Percentiles rank a stretch among this genome's conserved stretches.
These are phyloP conservation scores for Colletotrichum tofieldiae DNA, from an alignment of 2,329 filamentous ascomycete species.

Conservation along the genomic window DNA sequence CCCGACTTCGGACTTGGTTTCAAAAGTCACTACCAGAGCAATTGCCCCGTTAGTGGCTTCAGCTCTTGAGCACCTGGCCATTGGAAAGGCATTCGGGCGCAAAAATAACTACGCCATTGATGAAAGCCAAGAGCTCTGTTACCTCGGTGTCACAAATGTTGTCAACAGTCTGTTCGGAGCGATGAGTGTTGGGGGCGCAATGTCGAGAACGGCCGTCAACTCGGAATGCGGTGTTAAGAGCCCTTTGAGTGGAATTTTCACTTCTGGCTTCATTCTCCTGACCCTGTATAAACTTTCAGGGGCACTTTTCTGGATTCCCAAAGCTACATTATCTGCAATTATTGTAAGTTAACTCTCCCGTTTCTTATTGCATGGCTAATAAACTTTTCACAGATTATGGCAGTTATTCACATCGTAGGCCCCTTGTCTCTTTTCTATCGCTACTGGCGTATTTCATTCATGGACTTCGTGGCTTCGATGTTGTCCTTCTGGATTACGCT, in stretches of 20 bases:
- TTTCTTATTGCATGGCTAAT: constrained; percentile 10
- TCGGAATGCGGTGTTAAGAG: constrained; percentile 75
- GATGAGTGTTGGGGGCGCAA: constrained; percentile 76
- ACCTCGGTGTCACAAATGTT: constrained; percentile 74
- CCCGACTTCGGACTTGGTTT: constrained; percentile 17
- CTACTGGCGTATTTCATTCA: constrained; percentile 76
- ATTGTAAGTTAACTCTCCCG: constrained; percentile 60
- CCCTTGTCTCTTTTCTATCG: constrained; percentile 72
- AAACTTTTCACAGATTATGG: constrained; percentile 64
- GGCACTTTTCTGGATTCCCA: constrained; percentile 78
- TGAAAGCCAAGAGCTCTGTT: constrained; percentile 76
- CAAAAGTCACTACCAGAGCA: constrained; percentile 67
- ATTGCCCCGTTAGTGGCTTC: constrained; percentile 75
- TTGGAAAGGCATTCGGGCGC: constrained; percentile 75
- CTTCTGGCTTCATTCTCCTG: constrained; percentile 73
- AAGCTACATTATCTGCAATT: constrained; percentile 75
- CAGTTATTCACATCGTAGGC: constrained; percentile 74
- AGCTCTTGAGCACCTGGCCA: constrained; percentile 75
- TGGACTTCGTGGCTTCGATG: constrained; percentile 76
- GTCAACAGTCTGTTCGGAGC: constrained; percentile 76
- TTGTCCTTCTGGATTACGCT: constrained; percentile 76
- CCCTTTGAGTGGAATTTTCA: constrained; percentile 73
- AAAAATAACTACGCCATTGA: constrained; percentile 75
- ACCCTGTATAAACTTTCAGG: constrained; percentile 74
- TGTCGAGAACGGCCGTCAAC: constrained; percentile 79